Base-by-base conservation (phyloP, 2,329 filamentous ascomycete species). In the Apiospora arundinis region DNA sequence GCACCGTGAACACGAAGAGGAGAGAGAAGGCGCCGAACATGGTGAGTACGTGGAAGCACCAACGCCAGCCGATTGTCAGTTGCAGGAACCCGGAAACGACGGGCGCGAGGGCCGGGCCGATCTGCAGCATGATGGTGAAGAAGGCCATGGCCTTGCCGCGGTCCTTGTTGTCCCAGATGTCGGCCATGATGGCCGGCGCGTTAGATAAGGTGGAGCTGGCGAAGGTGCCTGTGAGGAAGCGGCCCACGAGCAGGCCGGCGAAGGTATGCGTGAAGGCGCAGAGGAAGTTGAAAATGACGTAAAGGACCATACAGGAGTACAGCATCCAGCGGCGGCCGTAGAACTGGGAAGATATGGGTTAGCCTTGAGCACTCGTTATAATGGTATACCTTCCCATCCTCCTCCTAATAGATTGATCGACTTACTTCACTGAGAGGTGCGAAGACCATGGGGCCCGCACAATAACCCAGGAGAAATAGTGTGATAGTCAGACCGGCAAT, bases 231-330 rank as follows among this genome's bases (percentile, higher is more conserved):
- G 86, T 85, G 28, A 90, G 75, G 75, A 90, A 89, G 2, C 88
- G 81, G 3, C 88, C 87, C 4, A 88, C 85, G 0, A 90, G 81
- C 25, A 90, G 79, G 0, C 80, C 81, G 1, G 78, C 87, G 68
- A 89, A 88, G 74, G 87, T 89, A 6, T 85, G 85, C 0, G 87
- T 83, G 73, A 88, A 90, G 14, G 87, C 85, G 74, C 87, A 89
- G 2, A 87, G 82, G 71, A 88, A 84, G 76, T 83, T 86, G 78
- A 88, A 88, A 56, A 82, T 81, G 32, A 88, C 78, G 72, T 89
- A 89, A 49, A 83, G 65, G 16, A 77, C 78, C 76, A 89, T 88
- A 0, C 83, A 83, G 66, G 85, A 77, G 76, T 87, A 85, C 74
- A 89, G 87, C 66, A 89, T 83, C 82, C 83, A 86, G 74, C 86